These are phyloP conservation scores for Scheffersomyces titani DNA, from an alignment of 1,139 yeast species.

Conservation along the genomic window DNA sequence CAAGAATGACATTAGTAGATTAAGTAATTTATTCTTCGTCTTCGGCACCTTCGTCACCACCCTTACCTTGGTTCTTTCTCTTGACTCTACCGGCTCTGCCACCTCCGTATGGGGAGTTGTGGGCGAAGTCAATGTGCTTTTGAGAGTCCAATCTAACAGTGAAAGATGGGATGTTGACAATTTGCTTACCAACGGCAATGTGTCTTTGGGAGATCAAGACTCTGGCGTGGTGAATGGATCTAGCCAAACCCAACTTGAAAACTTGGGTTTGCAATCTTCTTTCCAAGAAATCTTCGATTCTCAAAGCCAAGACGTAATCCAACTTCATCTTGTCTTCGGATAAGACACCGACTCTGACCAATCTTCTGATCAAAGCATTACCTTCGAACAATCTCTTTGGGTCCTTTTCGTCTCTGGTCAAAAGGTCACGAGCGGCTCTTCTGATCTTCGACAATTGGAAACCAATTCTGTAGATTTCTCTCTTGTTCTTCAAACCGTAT, in stretches of 20 bases:
- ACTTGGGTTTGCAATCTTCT: constrained; percentile 99
- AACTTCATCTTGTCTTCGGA: constrained; percentile 99
- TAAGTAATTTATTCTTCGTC: constrained; percentile 56
- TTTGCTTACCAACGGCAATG: constrained; percentile 99
- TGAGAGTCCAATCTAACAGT: constrained; percentile 99
- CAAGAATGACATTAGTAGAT: constrained; percentile 6
- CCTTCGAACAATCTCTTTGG: constrained; percentile 99
- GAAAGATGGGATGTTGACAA: constrained; percentile 98
- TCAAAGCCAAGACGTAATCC: constrained; percentile 98
- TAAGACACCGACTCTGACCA: constrained; percentile 98
- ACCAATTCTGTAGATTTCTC: constrained; percentile 98
- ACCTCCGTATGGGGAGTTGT: constrained; percentile 99
- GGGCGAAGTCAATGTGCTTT: constrained; percentile 99
- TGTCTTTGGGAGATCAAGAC: constrained; percentile 98
- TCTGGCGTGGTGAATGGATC: constrained; percentile 99
- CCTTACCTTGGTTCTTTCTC: constrained; percentile 90
- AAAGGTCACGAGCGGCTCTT: constrained; percentile 99
- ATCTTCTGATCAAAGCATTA: constrained; percentile 98
- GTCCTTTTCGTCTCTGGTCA: constrained; percentile 99
- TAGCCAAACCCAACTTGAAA: constrained; percentile 99
- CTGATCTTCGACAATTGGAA: constrained; percentile 99
- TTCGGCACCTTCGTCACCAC: constrained; percentile 67
- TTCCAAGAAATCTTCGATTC: constrained; percentile 99
- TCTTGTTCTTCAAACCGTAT: constrained; percentile 99
- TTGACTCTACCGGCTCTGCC: constrained; percentile 99